These are phyloP conservation scores for Eruca vesicaria DNA, from an alignment of 441 rosid species.

Conservation along the genomic window DNA sequence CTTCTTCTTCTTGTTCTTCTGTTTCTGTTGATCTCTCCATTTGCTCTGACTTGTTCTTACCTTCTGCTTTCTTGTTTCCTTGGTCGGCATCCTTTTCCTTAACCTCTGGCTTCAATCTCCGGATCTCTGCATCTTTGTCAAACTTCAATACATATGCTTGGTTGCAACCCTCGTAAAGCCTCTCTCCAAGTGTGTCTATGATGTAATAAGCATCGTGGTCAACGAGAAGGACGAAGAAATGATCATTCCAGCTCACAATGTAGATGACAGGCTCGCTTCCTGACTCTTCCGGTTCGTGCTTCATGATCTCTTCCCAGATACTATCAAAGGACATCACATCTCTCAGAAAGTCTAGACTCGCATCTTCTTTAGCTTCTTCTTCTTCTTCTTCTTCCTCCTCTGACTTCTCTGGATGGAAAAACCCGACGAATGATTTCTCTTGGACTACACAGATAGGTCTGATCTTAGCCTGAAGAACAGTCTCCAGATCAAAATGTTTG, in stretches of 20 bases:
- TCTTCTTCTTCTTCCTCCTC: conserved; percentile 64
- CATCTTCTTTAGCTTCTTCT: conserved; percentile 57
- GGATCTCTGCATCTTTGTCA: conserved; percentile 49
- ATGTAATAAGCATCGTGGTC: conserved; percentile 81
- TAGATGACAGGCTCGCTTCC: conserved; percentile 46
- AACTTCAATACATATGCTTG: conserved; percentile 91
- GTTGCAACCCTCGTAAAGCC: conserved; percentile 83
- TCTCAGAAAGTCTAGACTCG: conserved; percentile 62
- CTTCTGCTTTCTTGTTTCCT: no score
- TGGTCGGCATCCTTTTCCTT: conserved; percentile 30
- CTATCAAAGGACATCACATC: conserved; percentile 87
- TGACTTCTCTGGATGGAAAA: conserved; percentile 74
- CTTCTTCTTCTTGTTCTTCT: conserved; percentile 35
- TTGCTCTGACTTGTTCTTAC: conserved; percentile 26
- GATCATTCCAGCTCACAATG: conserved; percentile 93
- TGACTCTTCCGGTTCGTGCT: conserved; percentile 40
- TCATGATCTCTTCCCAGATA: conserved; percentile 84
- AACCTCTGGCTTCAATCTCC: conserved; percentile 34
- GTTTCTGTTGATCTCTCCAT: neutral
- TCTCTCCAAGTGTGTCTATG: conserved; percentile 85
- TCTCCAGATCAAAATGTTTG: conserved; percentile 88
- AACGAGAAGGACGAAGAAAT: conserved; percentile 78
- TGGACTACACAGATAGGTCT: conserved; percentile 65
- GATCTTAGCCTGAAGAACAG: conserved; percentile 75
- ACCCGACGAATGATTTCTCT: conserved; percentile 74